phyloP scores from a whole-genome alignment of 140 eudicot species.

The Stevia rebaudiana region DNA sequence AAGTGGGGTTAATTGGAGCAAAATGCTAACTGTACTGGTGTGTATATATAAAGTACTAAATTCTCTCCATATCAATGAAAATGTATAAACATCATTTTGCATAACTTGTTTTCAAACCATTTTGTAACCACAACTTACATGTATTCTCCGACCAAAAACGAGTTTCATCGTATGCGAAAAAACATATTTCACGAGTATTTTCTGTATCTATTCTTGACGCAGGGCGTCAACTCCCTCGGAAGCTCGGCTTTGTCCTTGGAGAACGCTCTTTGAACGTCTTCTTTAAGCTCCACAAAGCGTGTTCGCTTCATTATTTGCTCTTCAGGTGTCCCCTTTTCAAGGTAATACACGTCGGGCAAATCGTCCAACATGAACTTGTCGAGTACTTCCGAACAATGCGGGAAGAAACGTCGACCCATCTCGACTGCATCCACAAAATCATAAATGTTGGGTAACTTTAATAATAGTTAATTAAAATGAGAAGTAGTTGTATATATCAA shows the following conservation, averaged over 20 bases:
- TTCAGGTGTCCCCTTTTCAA: conserved; percentile 52
- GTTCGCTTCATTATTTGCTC: conserved; percentile 44
- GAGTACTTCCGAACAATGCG: conserved; percentile 58
- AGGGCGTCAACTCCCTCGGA: conserved; percentile 25
- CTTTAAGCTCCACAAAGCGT: conserved; percentile 54
- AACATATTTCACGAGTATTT: conserved; percentile 18
- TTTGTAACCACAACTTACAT: conserved; percentile 11
- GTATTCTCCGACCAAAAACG: conserved; percentile 2
- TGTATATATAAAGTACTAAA: no score
- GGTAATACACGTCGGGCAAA: conserved; percentile 40
- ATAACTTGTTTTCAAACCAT: neutral
- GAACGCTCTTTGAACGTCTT: conserved; percentile 57
- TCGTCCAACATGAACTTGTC: conserved; percentile 65
- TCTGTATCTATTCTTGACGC: conserved; percentile 21
- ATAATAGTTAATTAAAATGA: neutral
- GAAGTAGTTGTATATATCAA: no score
- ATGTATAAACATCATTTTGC: neutral
- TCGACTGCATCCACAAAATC: conserved; percentile 35
- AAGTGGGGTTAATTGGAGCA: no score
- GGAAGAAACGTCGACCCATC: conserved; percentile 57
- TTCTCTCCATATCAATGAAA: no score
- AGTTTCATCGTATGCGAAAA: neutral
- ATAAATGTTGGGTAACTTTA: conserved; percentile 1
- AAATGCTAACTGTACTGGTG: no score
- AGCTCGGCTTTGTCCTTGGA: conserved; percentile 54